Evolutionary conservation across 2,329 filamentous ascomycete genomes (phyloP).

Genomic region (Hymenoscyphus salicellus): DNA sequence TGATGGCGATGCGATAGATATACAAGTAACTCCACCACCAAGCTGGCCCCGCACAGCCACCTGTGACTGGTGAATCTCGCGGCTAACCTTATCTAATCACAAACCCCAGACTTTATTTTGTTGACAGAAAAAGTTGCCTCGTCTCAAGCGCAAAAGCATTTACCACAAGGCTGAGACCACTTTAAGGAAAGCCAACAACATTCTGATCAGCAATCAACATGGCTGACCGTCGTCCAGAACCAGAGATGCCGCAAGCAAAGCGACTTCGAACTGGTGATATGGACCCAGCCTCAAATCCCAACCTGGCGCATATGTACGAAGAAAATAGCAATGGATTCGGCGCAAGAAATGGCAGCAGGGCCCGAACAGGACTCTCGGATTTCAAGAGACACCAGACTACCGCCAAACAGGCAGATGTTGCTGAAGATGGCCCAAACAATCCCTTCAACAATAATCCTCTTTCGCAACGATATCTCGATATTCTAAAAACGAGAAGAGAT

Average conservation of each 20-base stretch:
- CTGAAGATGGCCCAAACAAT: conserved; percentile 79
- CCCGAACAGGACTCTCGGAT: conserved; percentile 54
- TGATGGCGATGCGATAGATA: not conserved
- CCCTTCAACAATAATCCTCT: conserved; percentile 78
- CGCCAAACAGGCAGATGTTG: conserved; percentile 65
- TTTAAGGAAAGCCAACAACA: conserved; percentile 29
- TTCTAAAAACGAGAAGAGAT: conserved; percentile 77
- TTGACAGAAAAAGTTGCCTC: conserved; percentile 10
- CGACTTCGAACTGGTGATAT: conserved; percentile 40
- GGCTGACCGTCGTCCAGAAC: conserved; percentile 56
- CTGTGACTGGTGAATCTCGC: no score
- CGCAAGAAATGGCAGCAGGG: conserved; percentile 35
- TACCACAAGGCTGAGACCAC: conserved; percentile 2
- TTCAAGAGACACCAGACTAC: conserved; percentile 81
- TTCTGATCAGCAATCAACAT: conserved; percentile 39
- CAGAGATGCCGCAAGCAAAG: conserved; percentile 49
- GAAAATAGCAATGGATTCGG: conserved; percentile 37
- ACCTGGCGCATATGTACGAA: conserved; percentile 82
- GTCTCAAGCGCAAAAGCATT: not conserved
- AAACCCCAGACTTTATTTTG: not conserved
- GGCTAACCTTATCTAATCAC: conserved; percentile 9
- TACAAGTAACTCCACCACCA: no score
- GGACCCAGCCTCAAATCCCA: conserved; percentile 69
- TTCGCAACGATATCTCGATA: conserved; percentile 83
- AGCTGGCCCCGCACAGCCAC: no score